Conservation (phyloP, 805 yeast genomes). For the Candida xiaguanensis region DNA sequence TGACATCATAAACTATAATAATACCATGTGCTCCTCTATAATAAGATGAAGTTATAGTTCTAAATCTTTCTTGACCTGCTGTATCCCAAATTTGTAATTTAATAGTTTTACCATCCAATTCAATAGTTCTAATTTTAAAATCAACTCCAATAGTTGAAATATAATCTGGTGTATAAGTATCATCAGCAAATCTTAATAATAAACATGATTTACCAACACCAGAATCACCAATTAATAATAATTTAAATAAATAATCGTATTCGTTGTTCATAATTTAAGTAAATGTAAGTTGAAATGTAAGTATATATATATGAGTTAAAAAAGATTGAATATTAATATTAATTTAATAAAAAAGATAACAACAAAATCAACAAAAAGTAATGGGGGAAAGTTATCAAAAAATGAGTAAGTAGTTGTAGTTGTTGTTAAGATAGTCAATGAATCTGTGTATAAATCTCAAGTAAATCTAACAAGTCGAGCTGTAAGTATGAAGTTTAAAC, state of each 20-base stretch:
- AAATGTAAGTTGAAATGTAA: neutral
- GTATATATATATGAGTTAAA: neutral
- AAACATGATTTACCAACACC: constrained; percentile 98
- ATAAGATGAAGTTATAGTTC: constrained; percentile 95
- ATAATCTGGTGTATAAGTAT: constrained; percentile 94
- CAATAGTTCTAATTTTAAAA: constrained; percentile 84
- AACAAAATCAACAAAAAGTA: neutral
- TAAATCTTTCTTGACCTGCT: constrained; percentile 97
- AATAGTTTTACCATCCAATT: constrained; percentile 94
- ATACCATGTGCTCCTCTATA: constrained; percentile 99
- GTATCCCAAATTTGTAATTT: constrained; percentile 99
- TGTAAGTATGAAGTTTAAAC: too few relatives aligned
- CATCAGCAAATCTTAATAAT: constrained; percentile 92
- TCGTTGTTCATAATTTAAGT: constrained; percentile 69
- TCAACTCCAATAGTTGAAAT: constrained; percentile 98
- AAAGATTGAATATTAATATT: neutral
- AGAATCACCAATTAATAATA: constrained; percentile 94
- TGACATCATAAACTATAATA: constrained; percentile 95
- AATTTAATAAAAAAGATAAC: too few relatives aligned
- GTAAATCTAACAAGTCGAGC: too few relatives aligned
- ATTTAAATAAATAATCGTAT: constrained; percentile 96
- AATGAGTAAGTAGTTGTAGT: too few relatives aligned
- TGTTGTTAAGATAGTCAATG: too few relatives aligned
- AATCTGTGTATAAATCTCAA: too few relatives aligned
- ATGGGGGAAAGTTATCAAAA: too few relatives aligned